These are phyloP conservation scores for Coccomyxa subellipsoidea DNA, from an alignment of 163 green algal genomes.

Conservation along the genomic window DNA sequence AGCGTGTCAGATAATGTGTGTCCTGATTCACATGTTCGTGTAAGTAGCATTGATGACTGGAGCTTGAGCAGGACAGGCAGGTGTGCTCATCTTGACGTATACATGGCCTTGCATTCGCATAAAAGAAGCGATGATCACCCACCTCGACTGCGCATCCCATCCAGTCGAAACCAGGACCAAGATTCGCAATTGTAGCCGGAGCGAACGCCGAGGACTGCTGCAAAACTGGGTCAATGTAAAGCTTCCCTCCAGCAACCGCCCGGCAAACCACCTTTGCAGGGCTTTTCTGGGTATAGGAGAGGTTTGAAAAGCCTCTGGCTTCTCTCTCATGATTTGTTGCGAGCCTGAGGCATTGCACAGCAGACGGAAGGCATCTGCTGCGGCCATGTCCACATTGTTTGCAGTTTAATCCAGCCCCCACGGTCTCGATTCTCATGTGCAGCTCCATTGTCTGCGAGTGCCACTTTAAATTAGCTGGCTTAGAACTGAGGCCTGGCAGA, in stretches of 20 bases:
- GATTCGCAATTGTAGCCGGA: slow-evolving; percentile 94
- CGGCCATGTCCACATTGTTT: not conserved
- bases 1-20: not conserved
- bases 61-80: not conserved
- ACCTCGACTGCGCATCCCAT: slow-evolving; percentile 95
- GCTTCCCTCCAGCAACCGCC: not conserved
- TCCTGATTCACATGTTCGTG: not conserved
- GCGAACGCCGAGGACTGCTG: slow-evolving; percentile 67
- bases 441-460: no score
- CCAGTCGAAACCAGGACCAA: slow-evolving; percentile 98
- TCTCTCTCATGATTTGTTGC: not conserved
- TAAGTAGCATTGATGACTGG: not conserved
- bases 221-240: not conserved
- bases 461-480: no score
- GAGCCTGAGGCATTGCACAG: not conserved
- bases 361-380: not conserved
- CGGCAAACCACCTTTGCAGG: not conserved
- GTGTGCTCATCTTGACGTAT: slow-evolving; percentile 8
- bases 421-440: no score
- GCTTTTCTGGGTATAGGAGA: not conserved
- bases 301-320: not conserved
- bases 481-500: no score
- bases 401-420: no score
- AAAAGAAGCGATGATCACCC: not conserved
- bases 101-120: not conserved